phyloP scores from a whole-genome alignment of 805 yeast genomes.

The Kregervanrija delftensis region DNA sequence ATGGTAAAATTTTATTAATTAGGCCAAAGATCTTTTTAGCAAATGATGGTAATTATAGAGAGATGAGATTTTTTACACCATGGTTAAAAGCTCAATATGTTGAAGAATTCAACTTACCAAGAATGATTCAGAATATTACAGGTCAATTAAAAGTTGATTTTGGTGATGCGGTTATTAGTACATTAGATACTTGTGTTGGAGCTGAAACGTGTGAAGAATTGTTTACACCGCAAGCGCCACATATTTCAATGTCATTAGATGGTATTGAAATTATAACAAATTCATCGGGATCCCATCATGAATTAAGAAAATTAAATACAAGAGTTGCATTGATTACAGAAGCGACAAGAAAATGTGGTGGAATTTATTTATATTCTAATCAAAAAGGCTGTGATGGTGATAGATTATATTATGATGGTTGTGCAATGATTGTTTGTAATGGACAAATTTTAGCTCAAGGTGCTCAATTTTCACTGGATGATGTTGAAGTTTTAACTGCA shows the following conservation, averaged over 20 bases:
- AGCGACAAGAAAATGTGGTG: conserved; percentile 96
- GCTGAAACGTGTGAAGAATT: conserved; percentile 97
- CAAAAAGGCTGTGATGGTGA: conserved; percentile 99
- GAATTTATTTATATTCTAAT: conserved; percentile 86
- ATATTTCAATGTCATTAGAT: conserved; percentile 82
- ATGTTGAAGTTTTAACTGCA: conserved; percentile 93
- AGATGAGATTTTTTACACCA: conserved; percentile 94
- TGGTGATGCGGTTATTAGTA: conserved; percentile 87
- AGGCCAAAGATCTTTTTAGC: conserved; percentile 93
- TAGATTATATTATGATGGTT: conserved; percentile 92
- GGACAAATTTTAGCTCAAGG: conserved; percentile 93
- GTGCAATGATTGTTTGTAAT: conserved; percentile 89
- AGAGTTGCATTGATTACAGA: conserved; percentile 80
- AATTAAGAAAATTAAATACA: conserved; percentile 79
- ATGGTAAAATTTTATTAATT: conserved; percentile 74
- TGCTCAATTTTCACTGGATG: conserved; percentile 78
- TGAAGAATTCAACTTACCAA: conserved; percentile 71
- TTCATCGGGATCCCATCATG: conserved; percentile 97
- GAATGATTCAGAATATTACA: conserved; percentile 54
- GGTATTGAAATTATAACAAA: conserved; percentile 98
- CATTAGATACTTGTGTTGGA: conserved; percentile 87
- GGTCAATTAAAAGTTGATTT: conserved; percentile 55
- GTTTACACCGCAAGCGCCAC: conserved; percentile 95
- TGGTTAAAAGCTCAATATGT: conserved; percentile 78
- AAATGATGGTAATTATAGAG: conserved; percentile 96